phyloP scores from a whole-genome alignment of 1,284 basidiomycete species.

The Termitomyces sp. region DNA sequence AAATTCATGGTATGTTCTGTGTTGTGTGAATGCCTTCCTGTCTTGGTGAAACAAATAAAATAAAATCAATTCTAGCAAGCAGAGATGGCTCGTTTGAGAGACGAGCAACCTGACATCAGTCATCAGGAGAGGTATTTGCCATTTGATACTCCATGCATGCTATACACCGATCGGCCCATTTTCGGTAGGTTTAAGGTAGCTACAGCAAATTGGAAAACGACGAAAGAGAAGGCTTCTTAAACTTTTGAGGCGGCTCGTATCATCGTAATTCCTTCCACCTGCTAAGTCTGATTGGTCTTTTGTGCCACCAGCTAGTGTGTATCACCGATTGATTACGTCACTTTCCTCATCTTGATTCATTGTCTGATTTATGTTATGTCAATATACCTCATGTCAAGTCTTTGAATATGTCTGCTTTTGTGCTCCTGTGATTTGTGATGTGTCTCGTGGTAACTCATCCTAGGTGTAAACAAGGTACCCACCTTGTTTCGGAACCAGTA shows the following conservation, averaged over 20 bases:
- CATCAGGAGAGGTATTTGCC: constrained; percentile 61
- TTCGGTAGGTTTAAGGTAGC: constrained; percentile 62
- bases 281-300: constrained; percentile 1
- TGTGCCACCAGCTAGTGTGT: constrained; percentile 5
- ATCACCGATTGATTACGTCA: constrained; percentile 10
- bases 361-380: constrained; percentile 18
- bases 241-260: not conserved
- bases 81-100: constrained; percentile 72
- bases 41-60: not conserved
- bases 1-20: constrained; percentile 58
- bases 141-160: not conserved
- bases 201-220: constrained; percentile 70
- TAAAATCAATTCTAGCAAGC: constrained; percentile 34
- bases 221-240: constrained; percentile 51
- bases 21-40: constrained; percentile 1
- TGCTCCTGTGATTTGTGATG: not conserved
- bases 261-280: not conserved
- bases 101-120: constrained; percentile 59
- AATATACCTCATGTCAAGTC: constrained; percentile 13
- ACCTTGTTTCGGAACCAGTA: not conserved
- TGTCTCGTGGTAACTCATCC: not conserved
- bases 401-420: not conserved
- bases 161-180: constrained; percentile 3
- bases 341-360: not conserved
- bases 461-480: not conserved